Percentiles rank a stretch among this genome's conserved stretches.
Conservation (phyloP, 768 basidiomycete species). For the Psilocybe azurescens region DNA sequence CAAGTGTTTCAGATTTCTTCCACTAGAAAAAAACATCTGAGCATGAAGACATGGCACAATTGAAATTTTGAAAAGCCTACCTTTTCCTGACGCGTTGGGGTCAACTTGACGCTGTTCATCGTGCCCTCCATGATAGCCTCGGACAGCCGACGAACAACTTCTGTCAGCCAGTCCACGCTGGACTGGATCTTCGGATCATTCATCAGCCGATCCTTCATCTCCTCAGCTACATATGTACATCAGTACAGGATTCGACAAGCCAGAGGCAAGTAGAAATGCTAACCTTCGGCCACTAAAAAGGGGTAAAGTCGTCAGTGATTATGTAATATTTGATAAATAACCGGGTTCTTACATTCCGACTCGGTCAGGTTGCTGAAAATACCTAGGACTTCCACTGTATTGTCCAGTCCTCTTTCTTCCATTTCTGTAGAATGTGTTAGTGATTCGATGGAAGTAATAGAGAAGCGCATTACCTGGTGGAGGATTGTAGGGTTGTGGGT, state of each 20-base stretch:
- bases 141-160: conserved; percentile 74
- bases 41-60: neutral
- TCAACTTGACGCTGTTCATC: conserved; percentile 28
- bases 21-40: conserved; percentile 51
- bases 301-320: conserved; percentile 23
- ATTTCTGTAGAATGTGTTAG: conserved; percentile 46
- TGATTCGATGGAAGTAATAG: neutral
- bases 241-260: conserved; percentile 8
- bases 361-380: conserved; percentile 67
- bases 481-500: conserved; percentile 43
- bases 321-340: conserved; percentile 19
- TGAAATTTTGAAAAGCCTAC: conserved; percentile 38
- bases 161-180: conserved; percentile 84
- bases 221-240: conserved; percentile 59
- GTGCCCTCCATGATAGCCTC: conserved; percentile 62
- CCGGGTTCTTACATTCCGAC: conserved; percentile 61
- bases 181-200: conserved; percentile 54
- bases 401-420: conserved; percentile 71
- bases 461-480: conserved; percentile 39
- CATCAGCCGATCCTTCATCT: conserved; percentile 61
- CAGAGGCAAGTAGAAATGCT: conserved; percentile 22
- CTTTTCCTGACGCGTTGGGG: conserved; percentile 63
- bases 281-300: conserved; percentile 61
- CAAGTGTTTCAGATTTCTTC: conserved; percentile 70
- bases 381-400: conserved; percentile 75